A percentile compares a stretch with the other conserved stretches of the same genome.
Conservation (phyloP, 2,329 filamentous ascomycete species). For the Pseudocercospora crystallina region DNA sequence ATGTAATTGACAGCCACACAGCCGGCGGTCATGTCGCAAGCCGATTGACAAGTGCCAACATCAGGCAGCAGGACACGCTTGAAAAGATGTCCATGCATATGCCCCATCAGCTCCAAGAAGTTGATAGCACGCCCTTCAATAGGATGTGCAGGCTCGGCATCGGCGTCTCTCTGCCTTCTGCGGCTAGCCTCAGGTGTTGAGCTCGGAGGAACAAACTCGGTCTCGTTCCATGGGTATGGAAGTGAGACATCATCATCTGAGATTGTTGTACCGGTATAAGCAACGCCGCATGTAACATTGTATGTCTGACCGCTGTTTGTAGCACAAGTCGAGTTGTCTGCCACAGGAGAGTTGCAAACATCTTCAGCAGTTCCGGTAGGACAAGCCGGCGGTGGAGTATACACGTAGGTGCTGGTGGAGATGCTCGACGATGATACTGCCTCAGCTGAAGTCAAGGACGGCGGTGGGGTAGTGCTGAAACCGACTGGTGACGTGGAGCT, state of each 20-base stretch:
- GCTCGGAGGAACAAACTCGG: conserved; percentile 6
- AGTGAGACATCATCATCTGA: conserved; percentile 2
- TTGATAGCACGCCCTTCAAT: not conserved
- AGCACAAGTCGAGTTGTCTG: conserved; percentile 5
- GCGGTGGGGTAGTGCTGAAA: not conserved
- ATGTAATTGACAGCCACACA: conserved; percentile 10
- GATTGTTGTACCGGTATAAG: conserved; percentile 8
- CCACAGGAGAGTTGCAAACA: conserved; percentile 1
- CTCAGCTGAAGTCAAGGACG: not conserved
- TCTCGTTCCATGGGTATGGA: conserved; percentile 7
- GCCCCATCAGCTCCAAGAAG: conserved; percentile 1
- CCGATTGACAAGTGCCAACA: conserved; percentile 6
- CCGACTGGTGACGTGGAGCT: not conserved
- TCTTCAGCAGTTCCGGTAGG: conserved; percentile 7
- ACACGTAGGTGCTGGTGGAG: not conserved
- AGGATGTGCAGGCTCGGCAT: not conserved
- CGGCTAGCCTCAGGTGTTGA: not conserved
- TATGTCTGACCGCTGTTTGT: not conserved
- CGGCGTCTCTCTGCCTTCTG: not conserved
- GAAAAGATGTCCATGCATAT: not conserved
- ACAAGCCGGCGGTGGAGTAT: conserved; percentile 8
- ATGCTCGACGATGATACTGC: not conserved
- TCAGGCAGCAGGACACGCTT: conserved; percentile 9
- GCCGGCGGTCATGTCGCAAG: conserved; percentile 5
- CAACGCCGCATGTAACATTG: conserved; percentile 8